Percentiles rank a stretch among this genome's conserved stretches.
Evolutionary conservation across 768 basidiomycete species (phyloP).

Genomic region (Hirschioporus abietinus): DNA sequence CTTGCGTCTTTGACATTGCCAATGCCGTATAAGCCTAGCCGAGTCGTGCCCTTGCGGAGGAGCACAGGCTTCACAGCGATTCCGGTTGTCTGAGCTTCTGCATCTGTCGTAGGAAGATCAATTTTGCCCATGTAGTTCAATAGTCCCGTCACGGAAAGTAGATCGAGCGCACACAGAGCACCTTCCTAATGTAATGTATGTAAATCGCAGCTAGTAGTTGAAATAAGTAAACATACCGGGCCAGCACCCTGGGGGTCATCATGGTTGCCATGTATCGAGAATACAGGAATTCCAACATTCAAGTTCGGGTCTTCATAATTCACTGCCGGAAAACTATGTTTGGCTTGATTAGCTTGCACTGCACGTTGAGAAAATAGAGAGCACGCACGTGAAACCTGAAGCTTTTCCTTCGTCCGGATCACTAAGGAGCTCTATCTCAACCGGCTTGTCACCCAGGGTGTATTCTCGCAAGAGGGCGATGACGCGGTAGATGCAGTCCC

Average conservation of each 20-base stretch:
- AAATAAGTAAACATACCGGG: slow-evolving; percentile 45
- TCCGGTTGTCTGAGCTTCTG: slow-evolving; percentile 60
- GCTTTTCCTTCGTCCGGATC: slow-evolving; percentile 91
- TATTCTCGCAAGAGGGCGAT: slow-evolving; percentile 89
- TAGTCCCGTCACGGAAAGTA: slow-evolving; percentile 89
- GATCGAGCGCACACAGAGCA: slow-evolving; percentile 90
- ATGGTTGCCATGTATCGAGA: slow-evolving; percentile 99
- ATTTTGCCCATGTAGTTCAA: slow-evolving; percentile 98
- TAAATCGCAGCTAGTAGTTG: slow-evolving; percentile 1
- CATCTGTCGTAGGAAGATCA: slow-evolving; percentile 72
- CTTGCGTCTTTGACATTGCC: slow-evolving; percentile 96
- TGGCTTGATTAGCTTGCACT: slow-evolving; percentile 7
- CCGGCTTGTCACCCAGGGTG: slow-evolving; percentile 80
- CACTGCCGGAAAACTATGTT: slow-evolving; percentile 81
- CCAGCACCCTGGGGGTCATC: slow-evolving; percentile 98
- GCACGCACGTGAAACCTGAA: slow-evolving; percentile 73
- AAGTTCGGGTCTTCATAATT: slow-evolving; percentile 97
- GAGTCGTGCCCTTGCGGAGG: slow-evolving; percentile 79
- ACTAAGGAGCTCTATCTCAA: slow-evolving; percentile 88
- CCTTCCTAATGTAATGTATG: slow-evolving; percentile 60
- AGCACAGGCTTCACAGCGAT: slow-evolving; percentile 89
- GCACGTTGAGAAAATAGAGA: neutral
- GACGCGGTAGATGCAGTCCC: slow-evolving; percentile 84
- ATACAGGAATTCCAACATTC: slow-evolving; percentile 94
- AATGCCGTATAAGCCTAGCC: slow-evolving; percentile 90